A percentile compares a stretch with the other conserved stretches of the same genome.
Evolutionary conservation across 1,284 basidiomycete genomes (phyloP).

Genomic region (Ustilago xerochloae): DNA sequence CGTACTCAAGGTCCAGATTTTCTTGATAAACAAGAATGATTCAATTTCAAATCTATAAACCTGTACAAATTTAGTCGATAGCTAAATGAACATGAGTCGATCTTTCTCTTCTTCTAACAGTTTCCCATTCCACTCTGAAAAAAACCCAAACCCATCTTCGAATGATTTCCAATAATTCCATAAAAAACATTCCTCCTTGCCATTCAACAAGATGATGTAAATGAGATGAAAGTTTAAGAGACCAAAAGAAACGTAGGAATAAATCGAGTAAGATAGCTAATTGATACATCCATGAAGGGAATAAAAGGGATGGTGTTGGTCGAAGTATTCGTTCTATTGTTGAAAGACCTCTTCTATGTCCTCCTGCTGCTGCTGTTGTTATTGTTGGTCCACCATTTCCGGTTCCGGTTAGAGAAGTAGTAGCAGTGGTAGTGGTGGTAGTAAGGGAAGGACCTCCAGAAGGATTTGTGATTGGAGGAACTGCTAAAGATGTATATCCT

Average conservation of each 20-base stretch:
- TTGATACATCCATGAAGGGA: slow-evolving; percentile 78
- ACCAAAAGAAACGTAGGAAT: slow-evolving; percentile 92
- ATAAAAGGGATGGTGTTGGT: slow-evolving; percentile 21
- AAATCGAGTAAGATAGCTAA: slow-evolving; percentile 85
- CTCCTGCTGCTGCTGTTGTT: background rate
- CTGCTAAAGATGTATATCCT: background rate
- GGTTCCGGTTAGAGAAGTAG: background rate
- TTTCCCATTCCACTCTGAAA: slow-evolving; percentile 80
- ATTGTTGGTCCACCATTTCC: background rate
- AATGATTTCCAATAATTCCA: slow-evolving; percentile 89
- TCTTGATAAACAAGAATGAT: slow-evolving; percentile 51
- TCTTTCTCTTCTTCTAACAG: slow-evolving; percentile 28
- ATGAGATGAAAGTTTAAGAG: slow-evolving; percentile 87
- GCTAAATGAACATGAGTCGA: slow-evolving; percentile 8
- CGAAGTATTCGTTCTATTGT: slow-evolving; percentile 33
- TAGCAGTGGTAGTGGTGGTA: background rate
- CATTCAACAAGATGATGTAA: slow-evolving; percentile 85
- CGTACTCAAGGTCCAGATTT: slow-evolving; percentile 56
- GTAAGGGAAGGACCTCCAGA: slow-evolving; percentile 1
- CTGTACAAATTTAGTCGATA: slow-evolving; percentile 16
- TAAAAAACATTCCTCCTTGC: slow-evolving; percentile 84
- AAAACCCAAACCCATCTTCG: slow-evolving; percentile 97
- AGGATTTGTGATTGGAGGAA: slow-evolving; percentile 5
- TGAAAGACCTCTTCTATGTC: slow-evolving; percentile 15
- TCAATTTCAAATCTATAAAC: background rate